Percentiles rank a stretch among this genome's conserved stretches.
phyloP scores from a whole-genome alignment of 768 basidiomycete genomes.

The Clavaria fumosa region DNA sequence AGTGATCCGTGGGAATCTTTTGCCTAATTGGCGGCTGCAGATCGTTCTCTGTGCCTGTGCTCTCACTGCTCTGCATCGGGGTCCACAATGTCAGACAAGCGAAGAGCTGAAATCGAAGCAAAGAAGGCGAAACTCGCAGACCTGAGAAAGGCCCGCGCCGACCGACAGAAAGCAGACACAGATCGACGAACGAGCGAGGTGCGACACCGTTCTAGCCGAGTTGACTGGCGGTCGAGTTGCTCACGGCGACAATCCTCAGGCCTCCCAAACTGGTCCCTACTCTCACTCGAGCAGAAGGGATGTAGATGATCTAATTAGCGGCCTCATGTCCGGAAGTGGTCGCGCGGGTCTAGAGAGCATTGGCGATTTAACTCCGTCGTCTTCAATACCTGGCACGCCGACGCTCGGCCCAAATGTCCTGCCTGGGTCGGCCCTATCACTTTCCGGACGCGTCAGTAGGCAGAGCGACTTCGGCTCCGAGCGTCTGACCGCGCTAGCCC shows the following conservation, averaged over 20 bases:
- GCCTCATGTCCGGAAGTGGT: slow-evolving; percentile 34
- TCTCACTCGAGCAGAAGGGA: slow-evolving; percentile 32
- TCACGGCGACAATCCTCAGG: background rate
- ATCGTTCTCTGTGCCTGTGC: too few species aligned
- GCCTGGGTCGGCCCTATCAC: slow-evolving; percentile 20
- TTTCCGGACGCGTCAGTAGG: slow-evolving; percentile 53
- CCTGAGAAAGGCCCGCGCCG: slow-evolving; percentile 60
- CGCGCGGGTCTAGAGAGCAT: slow-evolving; percentile 35
- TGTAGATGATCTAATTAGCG: slow-evolving; percentile 57
- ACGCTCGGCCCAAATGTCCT: slow-evolving; percentile 24
- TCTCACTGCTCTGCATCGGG: too few species aligned
- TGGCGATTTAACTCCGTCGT: slow-evolving; percentile 52
- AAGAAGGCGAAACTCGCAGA: slow-evolving; percentile 82
- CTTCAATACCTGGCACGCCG: slow-evolving; percentile 62
- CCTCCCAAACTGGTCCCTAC: slow-evolving; percentile 14
- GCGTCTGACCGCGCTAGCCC: slow-evolving; percentile 29
- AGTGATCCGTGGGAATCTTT: background rate
- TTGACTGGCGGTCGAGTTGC: background rate
- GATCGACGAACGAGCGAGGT: slow-evolving; percentile 29
- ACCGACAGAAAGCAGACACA: slow-evolving; percentile 42
- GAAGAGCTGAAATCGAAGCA: slow-evolving; percentile 79
- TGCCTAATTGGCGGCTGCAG: background rate
- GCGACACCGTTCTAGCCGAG: slow-evolving; percentile 7
- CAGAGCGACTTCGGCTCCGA: slow-evolving; percentile 49
- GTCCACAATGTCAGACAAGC: slow-evolving; percentile 52